Percentiles rank a stretch among this genome's conserved stretches.
Evolutionary conservation across 2,329 filamentous ascomycete genomes (phyloP).

Genomic region (Diaporthe vexans): DNA sequence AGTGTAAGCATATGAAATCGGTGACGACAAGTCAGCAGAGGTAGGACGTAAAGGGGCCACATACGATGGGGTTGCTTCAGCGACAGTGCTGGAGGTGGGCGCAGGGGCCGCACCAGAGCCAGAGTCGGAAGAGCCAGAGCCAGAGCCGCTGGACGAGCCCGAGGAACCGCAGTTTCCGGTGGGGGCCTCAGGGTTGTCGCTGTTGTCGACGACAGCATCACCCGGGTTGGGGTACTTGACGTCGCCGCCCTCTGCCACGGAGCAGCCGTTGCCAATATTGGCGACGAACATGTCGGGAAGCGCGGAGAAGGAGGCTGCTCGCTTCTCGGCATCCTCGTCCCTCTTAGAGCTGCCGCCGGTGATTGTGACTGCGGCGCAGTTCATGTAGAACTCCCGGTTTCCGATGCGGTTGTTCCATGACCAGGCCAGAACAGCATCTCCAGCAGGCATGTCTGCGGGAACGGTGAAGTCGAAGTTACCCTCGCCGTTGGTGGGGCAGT

Average conservation of each 20-base stretch:
- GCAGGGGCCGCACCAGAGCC: conserved; percentile 21
- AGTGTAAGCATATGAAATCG: conserved; percentile 27
- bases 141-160: conserved; percentile 48
- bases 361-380: conserved; percentile 81
- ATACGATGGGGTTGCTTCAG: conserved; percentile 26
- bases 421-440: conserved; percentile 79
- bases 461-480: conserved; percentile 75
- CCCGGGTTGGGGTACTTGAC: conserved; percentile 78
- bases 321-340: conserved; percentile 47
- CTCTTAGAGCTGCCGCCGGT: conserved; percentile 51
- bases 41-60: not conserved
- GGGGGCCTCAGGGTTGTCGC: conserved; percentile 54
- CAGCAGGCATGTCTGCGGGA: conserved; percentile 71
- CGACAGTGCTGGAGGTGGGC: conserved; percentile 30
- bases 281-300: conserved; percentile 79
- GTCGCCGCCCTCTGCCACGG: conserved; percentile 68
- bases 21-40: conserved; percentile 55
- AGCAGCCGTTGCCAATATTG: conserved; percentile 73
- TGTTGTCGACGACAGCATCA: conserved; percentile 60
- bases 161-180: conserved; percentile 52
- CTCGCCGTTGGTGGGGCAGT: conserved; percentile 61
- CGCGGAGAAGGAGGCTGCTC: conserved; percentile 60
- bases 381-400: conserved; percentile 90
- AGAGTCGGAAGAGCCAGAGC: conserved; percentile 44
- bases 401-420: conserved; percentile 83